These are phyloP conservation scores for Lentinula boryana DNA, from an alignment of 768 basidiomycete species.

Conservation along the genomic window DNA sequence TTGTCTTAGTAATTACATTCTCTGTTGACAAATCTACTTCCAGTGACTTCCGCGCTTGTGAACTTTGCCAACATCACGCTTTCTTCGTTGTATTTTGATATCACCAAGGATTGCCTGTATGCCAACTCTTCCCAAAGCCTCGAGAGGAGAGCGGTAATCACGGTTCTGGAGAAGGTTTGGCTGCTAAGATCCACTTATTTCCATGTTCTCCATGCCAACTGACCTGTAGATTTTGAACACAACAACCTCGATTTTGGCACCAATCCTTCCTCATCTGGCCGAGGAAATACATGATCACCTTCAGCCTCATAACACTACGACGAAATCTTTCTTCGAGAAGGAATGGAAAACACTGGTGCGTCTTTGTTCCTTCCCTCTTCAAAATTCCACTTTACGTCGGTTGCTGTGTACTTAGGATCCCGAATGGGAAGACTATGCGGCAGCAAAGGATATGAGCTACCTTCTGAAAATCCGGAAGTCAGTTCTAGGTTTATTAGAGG, in stretches of 20 bases:
- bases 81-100: constrained; percentile 89
- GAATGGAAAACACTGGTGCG: constrained; percentile 69
- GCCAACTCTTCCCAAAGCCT: constrained; percentile 47
- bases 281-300: constrained; percentile 69
- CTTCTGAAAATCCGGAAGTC: constrained; percentile 55
- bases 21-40: background rate
- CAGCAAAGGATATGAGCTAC: constrained; percentile 55
- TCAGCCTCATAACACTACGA: constrained; percentile 21
- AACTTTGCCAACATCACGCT: constrained; percentile 81
- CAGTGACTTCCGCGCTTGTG: constrained; percentile 67
- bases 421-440: constrained; percentile 57
- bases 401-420: constrained; percentile 28
- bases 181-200: background rate
- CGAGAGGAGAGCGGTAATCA: constrained; percentile 59
- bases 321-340: constrained; percentile 61
- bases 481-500: constrained; percentile 67
- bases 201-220: background rate
- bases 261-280: constrained; percentile 84
- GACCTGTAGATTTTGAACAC: constrained; percentile 52
- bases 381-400: background rate
- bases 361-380: constrained; percentile 4
- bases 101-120: constrained; percentile 87
- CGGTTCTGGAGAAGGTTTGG: constrained; percentile 65
- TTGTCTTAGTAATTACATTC: background rate
- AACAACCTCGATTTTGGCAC: constrained; percentile 69